A percentile compares a stretch with the other conserved stretches of the same genome.
Evolutionary conservation across 805 yeast genomes (phyloP).

Genomic region (Yarrowia sp.): DNA sequence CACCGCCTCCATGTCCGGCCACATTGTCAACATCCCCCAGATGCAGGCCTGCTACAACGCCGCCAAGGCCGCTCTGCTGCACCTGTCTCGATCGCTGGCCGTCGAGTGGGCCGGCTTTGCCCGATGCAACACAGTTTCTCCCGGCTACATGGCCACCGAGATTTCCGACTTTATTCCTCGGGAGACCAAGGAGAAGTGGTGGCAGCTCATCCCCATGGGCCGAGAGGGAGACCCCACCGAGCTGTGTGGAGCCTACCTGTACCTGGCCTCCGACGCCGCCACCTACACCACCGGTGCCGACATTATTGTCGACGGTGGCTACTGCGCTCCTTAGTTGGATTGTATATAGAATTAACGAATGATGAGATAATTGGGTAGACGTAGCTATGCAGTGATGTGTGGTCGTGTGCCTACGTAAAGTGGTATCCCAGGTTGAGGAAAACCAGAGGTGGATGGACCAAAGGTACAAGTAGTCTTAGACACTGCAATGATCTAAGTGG

Average conservation of each 20-base stretch:
- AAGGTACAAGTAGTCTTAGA: too few relatives aligned
- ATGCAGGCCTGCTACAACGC: constrained; percentile 82
- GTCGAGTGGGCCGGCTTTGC: constrained; percentile 89
- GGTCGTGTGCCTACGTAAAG: too few relatives aligned
- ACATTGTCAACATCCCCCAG: constrained; percentile 82
- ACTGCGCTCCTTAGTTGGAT: constrained; percentile 45
- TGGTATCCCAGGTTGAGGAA: too few relatives aligned
- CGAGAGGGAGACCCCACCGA: constrained; percentile 73
- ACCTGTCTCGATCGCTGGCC: constrained; percentile 72
- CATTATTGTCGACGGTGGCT: constrained; percentile 76
- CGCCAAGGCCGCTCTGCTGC: constrained; percentile 79
- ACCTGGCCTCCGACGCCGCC: constrained; percentile 76
- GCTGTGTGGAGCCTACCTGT: constrained; percentile 73
- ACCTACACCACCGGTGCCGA: constrained; percentile 78
- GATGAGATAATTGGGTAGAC: too few relatives aligned
- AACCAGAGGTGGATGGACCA: too few relatives aligned
- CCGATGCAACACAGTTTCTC: constrained; percentile 77
- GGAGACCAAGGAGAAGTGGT: constrained; percentile 50
- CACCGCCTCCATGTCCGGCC: constrained; percentile 89
- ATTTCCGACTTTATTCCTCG: constrained; percentile 50
- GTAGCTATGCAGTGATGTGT: too few relatives aligned
- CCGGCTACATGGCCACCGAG: constrained; percentile 82
- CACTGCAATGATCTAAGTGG: too few relatives aligned
- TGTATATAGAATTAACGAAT: constrained; percentile 3
- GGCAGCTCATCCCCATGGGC: constrained; percentile 58